Evolutionary conservation across 345 rosid species (phyloP).

Genomic region (Cardamine occulta): DNA sequence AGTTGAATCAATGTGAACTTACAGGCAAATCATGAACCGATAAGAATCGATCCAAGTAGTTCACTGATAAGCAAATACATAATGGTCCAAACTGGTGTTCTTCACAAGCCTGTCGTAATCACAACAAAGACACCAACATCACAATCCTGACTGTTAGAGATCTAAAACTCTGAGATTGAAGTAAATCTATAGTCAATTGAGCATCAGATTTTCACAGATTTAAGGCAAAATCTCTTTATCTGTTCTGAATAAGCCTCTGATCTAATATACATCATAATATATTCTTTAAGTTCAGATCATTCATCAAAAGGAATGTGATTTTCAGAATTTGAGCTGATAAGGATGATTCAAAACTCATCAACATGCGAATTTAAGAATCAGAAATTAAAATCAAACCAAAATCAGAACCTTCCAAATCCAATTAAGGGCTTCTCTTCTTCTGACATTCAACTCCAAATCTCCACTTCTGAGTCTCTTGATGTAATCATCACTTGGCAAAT

Average conservation of each 20-base stretch:
- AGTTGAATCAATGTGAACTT: constrained; percentile 44
- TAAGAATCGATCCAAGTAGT: constrained; percentile 78
- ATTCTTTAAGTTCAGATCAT: constrained; percentile 31
- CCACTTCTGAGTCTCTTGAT: constrained; percentile 58
- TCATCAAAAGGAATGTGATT: constrained; percentile 17
- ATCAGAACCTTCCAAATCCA: constrained; percentile 74
- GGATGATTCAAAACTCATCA: constrained; percentile 13
- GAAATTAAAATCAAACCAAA: constrained; percentile 14
- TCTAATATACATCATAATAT: constrained; percentile 2
- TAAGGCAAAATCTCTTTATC: background rate
- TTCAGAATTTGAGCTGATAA: constrained; percentile 28
- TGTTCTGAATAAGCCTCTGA: constrained; percentile 24
- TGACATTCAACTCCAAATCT: constrained; percentile 56
- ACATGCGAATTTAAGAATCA: background rate
- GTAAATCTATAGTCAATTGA: constrained; percentile 3
- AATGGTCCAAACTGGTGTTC: constrained; percentile 61
- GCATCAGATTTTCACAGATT: constrained; percentile 26
- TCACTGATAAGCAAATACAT: constrained; percentile 58
- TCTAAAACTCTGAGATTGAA: constrained; percentile 24
- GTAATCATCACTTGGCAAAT: constrained; percentile 60
- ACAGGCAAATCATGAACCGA: constrained; percentile 69
- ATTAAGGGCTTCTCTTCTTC: constrained; percentile 65
- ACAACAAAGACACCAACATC: constrained; percentile 11
- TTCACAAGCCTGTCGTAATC: constrained; percentile 57
- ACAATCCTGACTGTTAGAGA: background rate